phyloP scores from a whole-genome alignment of 805 yeast species.

The Ascoidea rubescens region DNA sequence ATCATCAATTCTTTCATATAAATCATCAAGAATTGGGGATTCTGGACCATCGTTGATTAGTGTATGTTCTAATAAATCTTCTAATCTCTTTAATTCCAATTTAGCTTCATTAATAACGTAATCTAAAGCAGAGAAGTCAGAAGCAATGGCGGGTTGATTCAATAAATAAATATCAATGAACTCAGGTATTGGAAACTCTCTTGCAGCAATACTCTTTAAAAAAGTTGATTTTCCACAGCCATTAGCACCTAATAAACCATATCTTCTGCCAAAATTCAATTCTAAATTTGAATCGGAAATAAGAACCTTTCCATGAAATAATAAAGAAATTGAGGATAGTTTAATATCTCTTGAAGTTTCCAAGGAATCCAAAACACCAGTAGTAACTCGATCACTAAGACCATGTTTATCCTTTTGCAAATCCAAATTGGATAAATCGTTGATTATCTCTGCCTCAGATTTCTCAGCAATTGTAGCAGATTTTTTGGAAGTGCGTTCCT shows the following conservation, averaged over 20 bases:
- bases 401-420: conserved; percentile 92
- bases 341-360: conserved; percentile 89
- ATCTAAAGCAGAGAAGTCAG: conserved; percentile 84
- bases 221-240: conserved; percentile 99
- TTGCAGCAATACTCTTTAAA: conserved; percentile 83
- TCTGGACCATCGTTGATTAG: conserved; percentile 93
- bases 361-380: conserved; percentile 89
- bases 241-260: conserved; percentile 94
- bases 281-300: conserved; percentile 86
- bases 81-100: conserved; percentile 77
- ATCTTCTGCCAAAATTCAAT: conserved; percentile 93
- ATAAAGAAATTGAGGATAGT: conserved; percentile 74
- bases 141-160: conserved; percentile 96
- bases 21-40: conserved; percentile 66
- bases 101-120: conserved; percentile 97
- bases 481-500: conserved; percentile 37
- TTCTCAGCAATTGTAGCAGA: conserved; percentile 31
- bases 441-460: conserved; percentile 44
- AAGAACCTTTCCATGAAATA: conserved; percentile 95
- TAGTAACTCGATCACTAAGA: conserved; percentile 89
- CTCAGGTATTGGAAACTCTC: conserved; percentile 93
- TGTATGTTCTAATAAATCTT: conserved; percentile 79
- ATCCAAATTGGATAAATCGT: conserved; percentile 74
- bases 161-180: conserved; percentile 81
- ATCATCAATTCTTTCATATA: conserved; percentile 90